Percentiles rank a stretch among this genome's conserved stretches.
Conservation (phyloP, 1,284 basidiomycete species). For the Naganishia albida region DNA sequence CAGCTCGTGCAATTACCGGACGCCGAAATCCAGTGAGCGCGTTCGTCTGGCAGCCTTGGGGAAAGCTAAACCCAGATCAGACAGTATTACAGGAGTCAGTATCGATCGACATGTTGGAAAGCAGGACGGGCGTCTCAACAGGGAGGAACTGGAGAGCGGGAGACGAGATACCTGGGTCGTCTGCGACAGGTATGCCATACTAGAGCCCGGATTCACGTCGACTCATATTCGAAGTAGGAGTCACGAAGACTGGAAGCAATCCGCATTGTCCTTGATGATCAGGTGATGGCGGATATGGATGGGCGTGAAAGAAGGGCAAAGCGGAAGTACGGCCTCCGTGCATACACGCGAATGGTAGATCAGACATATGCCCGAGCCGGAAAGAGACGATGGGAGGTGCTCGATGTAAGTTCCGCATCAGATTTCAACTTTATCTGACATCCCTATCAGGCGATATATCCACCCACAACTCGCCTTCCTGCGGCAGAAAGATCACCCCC, state of each 20-base stretch:
- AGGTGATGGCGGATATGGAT: not conserved
- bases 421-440: not conserved
- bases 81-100: not conserved
- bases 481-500: not conserved
- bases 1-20: slow-evolving; percentile 12
- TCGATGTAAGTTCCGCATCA: slow-evolving; percentile 6
- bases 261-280: not conserved
- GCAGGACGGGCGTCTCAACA: too few species aligned
- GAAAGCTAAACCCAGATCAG: not conserved
- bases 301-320: not conserved
- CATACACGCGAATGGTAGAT: slow-evolving; percentile 21
- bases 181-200: not conserved
- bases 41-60: not conserved
- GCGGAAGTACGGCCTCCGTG: slow-evolving; percentile 1
- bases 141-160: too few species aligned
- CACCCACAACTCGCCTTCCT: not conserved
- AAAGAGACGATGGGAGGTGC: slow-evolving; percentile 16
- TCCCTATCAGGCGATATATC: slow-evolving; percentile 1
- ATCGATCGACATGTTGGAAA: not conserved
- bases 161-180: slow-evolving; percentile 1
- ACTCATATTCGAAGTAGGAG: not conserved
- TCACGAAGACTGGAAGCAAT: not conserved
- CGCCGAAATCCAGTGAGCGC: slow-evolving; percentile 17
- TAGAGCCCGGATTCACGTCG: not conserved
- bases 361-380: slow-evolving; percentile 25